Evolutionary conservation across 805 yeast genomes (phyloP), one percentile per base, ranked within the genome.

Genomic region (Ogataea paraovalis): DNA sequence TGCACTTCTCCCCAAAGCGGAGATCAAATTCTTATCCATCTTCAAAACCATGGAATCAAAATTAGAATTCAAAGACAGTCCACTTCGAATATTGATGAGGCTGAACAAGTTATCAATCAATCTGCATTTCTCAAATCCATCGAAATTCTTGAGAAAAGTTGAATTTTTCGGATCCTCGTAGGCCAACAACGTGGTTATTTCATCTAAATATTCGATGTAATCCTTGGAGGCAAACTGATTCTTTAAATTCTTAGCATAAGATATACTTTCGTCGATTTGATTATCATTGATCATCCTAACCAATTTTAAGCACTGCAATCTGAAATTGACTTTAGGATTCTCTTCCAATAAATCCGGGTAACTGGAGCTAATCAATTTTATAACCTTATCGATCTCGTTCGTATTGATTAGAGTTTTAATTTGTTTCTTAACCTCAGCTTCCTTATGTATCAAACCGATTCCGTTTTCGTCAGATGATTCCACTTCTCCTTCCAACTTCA

Each of bases 131-230:
- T 74, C 75, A 9, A 63, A 62, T 10, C 56, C 58, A 23, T 66
- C 66, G 33, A 75, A 58, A 28, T 69, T 52, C 42, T 65, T 62
- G 16, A 74, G 72, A 40, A 68, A 68, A 28, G 58, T 61, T 3
- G 73, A 60, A 3, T 58, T 49, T 39, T 50, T 47, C 0, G 84
- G 83, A 44, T 79, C 68, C 9, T 73, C 72, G 51, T 74, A 81
- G 3, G 84, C 82, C 41, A 82, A 58, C 25, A 82, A 60, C 2
- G 79, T 67, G 7, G 79, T 76, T 0, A 80, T 67, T 39, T 76
- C 74, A 36, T 70, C 67, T 27, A 82, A 56, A 49, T 67, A 65
- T 7, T 65, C 62, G 27, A 64, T 67, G 37, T 69, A 67, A 1
- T 46, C 40, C n/a, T 68, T 64, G 3, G 58, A 48, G 13, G 55